phyloP scores from a whole-genome alignment of 345 rosid genomes.

The Brassica nigra region DNA sequence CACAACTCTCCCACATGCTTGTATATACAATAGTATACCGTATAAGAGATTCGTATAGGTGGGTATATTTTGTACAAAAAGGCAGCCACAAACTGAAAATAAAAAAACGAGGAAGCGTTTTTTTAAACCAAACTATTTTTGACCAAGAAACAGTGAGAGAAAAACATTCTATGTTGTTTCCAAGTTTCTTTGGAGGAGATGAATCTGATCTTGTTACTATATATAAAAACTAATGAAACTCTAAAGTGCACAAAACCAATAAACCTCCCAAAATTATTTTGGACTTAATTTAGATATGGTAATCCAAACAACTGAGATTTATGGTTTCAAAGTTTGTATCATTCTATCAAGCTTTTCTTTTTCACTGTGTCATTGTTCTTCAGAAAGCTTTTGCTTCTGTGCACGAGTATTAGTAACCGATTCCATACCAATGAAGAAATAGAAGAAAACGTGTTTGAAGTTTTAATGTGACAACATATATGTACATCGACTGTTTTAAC shows the following conservation, averaged over 20 bases:
- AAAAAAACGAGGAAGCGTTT: neutral
- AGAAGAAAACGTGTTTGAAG: neutral
- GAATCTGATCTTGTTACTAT: neutral
- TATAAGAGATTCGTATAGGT: too few relatives aligned
- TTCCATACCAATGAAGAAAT: neutral
- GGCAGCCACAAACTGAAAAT: neutral
- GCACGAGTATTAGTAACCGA: neutral
- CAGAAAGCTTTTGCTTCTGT: too few relatives aligned
- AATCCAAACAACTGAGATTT: too few relatives aligned
- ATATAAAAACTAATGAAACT: neutral
- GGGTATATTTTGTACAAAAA: too few relatives aligned
- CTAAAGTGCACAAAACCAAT: too few relatives aligned
- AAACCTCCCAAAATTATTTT: too few relatives aligned
- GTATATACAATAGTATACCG: too few relatives aligned
- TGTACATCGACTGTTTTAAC: neutral
- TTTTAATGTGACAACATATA: conserved; percentile 15
- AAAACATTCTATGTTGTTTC: neutral
- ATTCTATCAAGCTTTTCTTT: too few relatives aligned
- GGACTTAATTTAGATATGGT: too few relatives aligned
- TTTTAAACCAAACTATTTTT: neutral
- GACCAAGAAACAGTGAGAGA: neutral
- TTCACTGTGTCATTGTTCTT: too few relatives aligned
- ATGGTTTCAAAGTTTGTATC: too few relatives aligned
- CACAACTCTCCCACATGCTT: too few relatives aligned
- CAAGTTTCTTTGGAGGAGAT: neutral